These are phyloP conservation scores for Xylariales sp. DNA, from an alignment of 2,329 filamentous ascomycete genomes.

Conservation along the genomic window DNA sequence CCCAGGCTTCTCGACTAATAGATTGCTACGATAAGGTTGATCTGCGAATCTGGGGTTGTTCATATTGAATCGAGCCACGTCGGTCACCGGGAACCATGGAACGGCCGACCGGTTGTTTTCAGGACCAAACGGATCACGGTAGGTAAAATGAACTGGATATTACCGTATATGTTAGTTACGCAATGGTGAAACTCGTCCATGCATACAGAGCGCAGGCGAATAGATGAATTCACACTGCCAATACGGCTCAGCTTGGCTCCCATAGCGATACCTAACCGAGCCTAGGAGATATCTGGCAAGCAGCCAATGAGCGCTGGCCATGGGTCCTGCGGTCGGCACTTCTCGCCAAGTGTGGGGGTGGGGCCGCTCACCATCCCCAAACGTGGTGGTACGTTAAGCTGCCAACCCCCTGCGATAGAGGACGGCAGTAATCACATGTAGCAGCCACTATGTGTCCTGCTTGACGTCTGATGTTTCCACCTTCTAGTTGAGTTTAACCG, in stretches of 20 bases:
- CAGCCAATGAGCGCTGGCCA: constrained; percentile 1
- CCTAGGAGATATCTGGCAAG: too few species aligned
- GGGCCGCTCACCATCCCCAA: not conserved
- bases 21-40: constrained; percentile 11
- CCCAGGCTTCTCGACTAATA: not conserved
- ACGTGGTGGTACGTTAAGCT: not conserved
- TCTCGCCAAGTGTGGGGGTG: constrained; percentile 5
- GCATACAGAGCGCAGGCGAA: constrained; percentile 2
- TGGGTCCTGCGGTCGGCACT: constrained; percentile 2
- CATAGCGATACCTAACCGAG: not conserved
- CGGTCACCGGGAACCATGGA: constrained; percentile 7
- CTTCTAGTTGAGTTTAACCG: constrained; percentile 3
- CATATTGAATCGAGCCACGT: not conserved
- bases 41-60: constrained; percentile 9
- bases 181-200: not conserved
- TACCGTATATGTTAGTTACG: constrained; percentile 1
- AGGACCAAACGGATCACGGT: constrained; percentile 14
- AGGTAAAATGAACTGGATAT: constrained; percentile 16
- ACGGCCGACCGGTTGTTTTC: constrained; percentile 14
- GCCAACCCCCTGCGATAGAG: too few species aligned
- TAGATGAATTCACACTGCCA: constrained; percentile 3
- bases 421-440: not conserved
- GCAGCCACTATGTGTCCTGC: not conserved
- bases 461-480: constrained; percentile 1
- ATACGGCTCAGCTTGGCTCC: constrained; percentile 1